These are phyloP conservation scores for Quercus gilva DNA, from an alignment of 306 rosid species.

Conservation along the genomic window DNA sequence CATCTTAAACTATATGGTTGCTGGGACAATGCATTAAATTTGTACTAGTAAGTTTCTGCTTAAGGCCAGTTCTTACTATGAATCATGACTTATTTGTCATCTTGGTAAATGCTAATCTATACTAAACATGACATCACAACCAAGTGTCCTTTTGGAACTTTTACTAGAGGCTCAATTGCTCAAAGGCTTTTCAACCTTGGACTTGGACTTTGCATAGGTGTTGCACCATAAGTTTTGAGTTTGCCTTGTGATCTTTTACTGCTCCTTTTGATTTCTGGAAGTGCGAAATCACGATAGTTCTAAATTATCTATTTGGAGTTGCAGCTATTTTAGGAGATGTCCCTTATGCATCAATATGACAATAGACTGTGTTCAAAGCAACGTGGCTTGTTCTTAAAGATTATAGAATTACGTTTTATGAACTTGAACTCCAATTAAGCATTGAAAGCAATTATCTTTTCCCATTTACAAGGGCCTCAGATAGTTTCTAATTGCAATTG, in stretches of 20 bases:
- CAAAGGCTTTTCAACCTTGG: neutral
- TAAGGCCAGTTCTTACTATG: neutral
- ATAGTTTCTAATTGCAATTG: conserved; percentile 24
- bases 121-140: neutral
- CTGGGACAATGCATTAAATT: neutral
- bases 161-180: neutral
- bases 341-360: neutral
- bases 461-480: conserved; percentile 16
- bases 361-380: neutral
- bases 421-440: conserved; percentile 9
- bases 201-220: neutral
- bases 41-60: neutral
- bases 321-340: neutral
- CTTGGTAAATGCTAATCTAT: neutral
- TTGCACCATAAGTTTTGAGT: neutral
- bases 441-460: conserved; percentile 1
- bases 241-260: neutral
- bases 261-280: neutral
- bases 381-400: neutral
- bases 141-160: neutral
- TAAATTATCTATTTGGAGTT: neutral
- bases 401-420: neutral
- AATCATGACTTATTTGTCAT: neutral
- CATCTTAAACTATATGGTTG: neutral
- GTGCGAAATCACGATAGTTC: neutral